These are phyloP conservation scores for Yamadazyma diddensiae DNA, from an alignment of 1,139 yeast species.

Conservation along the genomic window DNA sequence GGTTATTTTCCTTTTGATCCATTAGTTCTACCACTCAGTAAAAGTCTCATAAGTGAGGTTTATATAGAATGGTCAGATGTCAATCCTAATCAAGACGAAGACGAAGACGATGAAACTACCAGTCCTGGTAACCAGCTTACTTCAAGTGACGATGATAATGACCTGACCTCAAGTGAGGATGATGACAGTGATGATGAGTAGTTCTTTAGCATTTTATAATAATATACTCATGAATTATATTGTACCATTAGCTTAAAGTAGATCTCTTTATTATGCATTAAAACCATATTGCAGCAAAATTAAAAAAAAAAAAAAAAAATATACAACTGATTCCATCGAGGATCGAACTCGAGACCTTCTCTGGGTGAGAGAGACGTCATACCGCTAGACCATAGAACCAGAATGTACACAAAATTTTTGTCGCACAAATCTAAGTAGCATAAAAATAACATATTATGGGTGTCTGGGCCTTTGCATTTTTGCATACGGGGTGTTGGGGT, in stretches of 20 bases:
- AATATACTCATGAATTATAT: too few relatives aligned
- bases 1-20: constrained; percentile 98
- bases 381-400: constrained; percentile 41
- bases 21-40: constrained; percentile 63
- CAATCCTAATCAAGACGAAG: constrained; percentile 48
- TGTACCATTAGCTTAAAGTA: too few relatives aligned
- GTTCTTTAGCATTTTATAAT: constrained; percentile 1
- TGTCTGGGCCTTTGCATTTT: too few relatives aligned
- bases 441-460: too few relatives aligned
- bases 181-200: constrained; percentile 2
- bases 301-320: constrained; percentile 8
- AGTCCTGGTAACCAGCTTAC: constrained; percentile 24
- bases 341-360: constrained; percentile 43
- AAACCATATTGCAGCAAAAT: background rate
- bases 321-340: constrained; percentile 32
- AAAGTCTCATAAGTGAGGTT: constrained; percentile 46
- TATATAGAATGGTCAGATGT: constrained; percentile 78
- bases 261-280: too few relatives aligned
- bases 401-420: background rate
- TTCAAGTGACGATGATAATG: constrained; percentile 27
- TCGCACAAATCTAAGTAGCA: background rate
- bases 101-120: constrained; percentile 57
- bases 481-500: too few relatives aligned
- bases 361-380: constrained; percentile 40
- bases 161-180: constrained; percentile 3